A percentile compares a stretch with the other conserved stretches of the same genome.
Evolutionary conservation across 2,329 filamentous ascomycete species (phyloP).

Genomic region (Hyphodiscus sp.): DNA sequence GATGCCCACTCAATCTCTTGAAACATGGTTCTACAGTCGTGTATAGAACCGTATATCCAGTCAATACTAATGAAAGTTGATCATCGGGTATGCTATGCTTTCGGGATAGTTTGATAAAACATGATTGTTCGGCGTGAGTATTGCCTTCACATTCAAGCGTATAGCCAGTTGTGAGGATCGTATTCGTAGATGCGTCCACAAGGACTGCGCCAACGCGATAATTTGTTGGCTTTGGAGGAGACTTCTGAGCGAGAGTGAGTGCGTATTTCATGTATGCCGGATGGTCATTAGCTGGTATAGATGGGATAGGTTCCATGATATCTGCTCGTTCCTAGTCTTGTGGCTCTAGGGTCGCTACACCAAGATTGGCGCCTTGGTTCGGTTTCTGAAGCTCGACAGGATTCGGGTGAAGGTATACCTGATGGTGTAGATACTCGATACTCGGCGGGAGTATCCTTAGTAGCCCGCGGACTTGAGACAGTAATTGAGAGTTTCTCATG

Average conservation of each 20-base stretch:
- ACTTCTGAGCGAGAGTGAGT: conserved; percentile 68
- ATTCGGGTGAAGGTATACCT: no score
- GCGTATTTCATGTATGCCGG: conserved; percentile 59
- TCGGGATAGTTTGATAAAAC: conserved; percentile 65
- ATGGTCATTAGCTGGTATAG: conserved; percentile 14
- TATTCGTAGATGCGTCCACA: conserved; percentile 49
- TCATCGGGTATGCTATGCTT: conserved; percentile 46
- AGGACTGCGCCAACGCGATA: conserved; percentile 94
- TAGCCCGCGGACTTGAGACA: neutral
- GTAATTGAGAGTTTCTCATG: neutral
- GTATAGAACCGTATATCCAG: conserved; percentile 59
- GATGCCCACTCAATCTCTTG: conserved; percentile 65
- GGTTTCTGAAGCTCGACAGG: no score
- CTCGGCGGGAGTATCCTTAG: neutral
- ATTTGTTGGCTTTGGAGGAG: conserved; percentile 82
- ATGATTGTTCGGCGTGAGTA: conserved; percentile 94
- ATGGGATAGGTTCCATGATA: neutral
- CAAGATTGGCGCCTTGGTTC: no score
- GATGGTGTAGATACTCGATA: no score
- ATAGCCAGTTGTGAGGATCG: conserved; percentile 73
- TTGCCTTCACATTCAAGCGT: conserved; percentile 88
- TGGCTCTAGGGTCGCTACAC: neutral
- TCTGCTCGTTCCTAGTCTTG: neutral
- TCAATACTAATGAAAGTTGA: conserved; percentile 44
- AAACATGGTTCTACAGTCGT: conserved; percentile 90